These are phyloP conservation scores for Cadophora sp. DNA, from an alignment of 2,329 filamentous ascomycete species.

Conservation along the genomic window DNA sequence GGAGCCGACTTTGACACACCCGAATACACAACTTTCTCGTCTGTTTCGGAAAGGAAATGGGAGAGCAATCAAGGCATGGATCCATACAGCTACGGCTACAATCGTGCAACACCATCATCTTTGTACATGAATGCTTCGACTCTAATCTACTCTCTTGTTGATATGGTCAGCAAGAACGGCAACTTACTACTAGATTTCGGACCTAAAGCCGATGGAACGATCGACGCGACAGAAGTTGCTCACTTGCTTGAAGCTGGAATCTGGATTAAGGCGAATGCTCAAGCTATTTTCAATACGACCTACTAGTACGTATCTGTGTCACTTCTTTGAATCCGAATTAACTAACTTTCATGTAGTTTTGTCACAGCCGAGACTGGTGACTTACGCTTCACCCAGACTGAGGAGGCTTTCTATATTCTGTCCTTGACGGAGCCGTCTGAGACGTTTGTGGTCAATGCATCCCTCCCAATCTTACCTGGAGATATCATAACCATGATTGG, in stretches of 20 bases:
- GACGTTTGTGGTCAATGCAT: slow-evolving; percentile 50
- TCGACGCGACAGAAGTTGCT: slow-evolving; percentile 55
- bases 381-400: slow-evolving; percentile 58
- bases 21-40: slow-evolving; percentile 59
- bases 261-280: slow-evolving; percentile 60
- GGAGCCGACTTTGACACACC: slow-evolving; percentile 64
- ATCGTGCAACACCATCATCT: slow-evolving; percentile 56
- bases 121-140: slow-evolving; percentile 60
- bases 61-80: slow-evolving; percentile 67
- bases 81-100: slow-evolving; percentile 65
- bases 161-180: slow-evolving; percentile 61
- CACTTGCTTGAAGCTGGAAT: slow-evolving; percentile 57
- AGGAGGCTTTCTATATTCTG: slow-evolving; percentile 60
- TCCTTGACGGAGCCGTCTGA: slow-evolving; percentile 52
- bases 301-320: slow-evolving; percentile 49
- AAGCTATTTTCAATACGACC: slow-evolving; percentile 64
- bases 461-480: slow-evolving; percentile 54
- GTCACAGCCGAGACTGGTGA: slow-evolving; percentile 52
- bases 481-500: slow-evolving; percentile 56
- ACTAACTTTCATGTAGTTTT: slow-evolving; percentile 38
- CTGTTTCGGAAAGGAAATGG: slow-evolving; percentile 62
- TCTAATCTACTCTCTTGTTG: slow-evolving; percentile 56
- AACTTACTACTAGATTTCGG: slow-evolving; percentile 64
- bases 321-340: neutral
- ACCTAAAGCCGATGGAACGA: slow-evolving; percentile 60